phyloP scores from a whole-genome alignment of 1,139 yeast species.

The Kodamaea alishanica region DNA sequence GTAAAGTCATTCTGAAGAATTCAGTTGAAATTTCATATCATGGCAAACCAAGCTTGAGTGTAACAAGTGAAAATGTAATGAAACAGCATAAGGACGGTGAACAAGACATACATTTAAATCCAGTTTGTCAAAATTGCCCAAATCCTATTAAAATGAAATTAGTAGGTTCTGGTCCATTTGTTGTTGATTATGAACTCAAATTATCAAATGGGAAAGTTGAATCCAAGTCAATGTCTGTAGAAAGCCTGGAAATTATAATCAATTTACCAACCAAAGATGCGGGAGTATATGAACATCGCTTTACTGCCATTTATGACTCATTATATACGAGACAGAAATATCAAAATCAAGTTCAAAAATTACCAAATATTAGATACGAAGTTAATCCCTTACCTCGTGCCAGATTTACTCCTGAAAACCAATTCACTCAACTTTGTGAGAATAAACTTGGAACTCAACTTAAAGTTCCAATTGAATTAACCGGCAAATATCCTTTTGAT shows the following conservation, averaged over 20 bases:
- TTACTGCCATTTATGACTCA: slow-evolving; percentile 64
- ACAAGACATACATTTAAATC: slow-evolving; percentile 21
- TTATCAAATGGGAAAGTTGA: slow-evolving; percentile 55
- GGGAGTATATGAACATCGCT: slow-evolving; percentile 61
- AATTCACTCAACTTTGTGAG: slow-evolving; percentile 56
- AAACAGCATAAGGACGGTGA: slow-evolving; percentile 18
- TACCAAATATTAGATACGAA: slow-evolving; percentile 51
- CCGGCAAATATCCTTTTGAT: slow-evolving; percentile 65
- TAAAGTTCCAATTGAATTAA: slow-evolving; percentile 51
- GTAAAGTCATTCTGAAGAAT: slow-evolving; percentile 37
- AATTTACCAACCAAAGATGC: slow-evolving; percentile 33
- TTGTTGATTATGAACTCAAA: slow-evolving; percentile 61
- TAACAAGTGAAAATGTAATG: slow-evolving; percentile 19
- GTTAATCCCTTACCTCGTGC: slow-evolving; percentile 63
- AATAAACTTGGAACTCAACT: slow-evolving; percentile 36
- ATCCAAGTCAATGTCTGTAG: slow-evolving; percentile 30
- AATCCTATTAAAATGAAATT: slow-evolving; percentile 26
- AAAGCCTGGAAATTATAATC: slow-evolving; percentile 23
- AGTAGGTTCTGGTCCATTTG: slow-evolving; percentile 70
- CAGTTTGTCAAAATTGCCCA: slow-evolving; percentile 34
- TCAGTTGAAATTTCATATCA: slow-evolving; percentile 46
- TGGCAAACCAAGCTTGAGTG: slow-evolving; percentile 51
- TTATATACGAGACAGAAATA: slow-evolving; percentile 51
- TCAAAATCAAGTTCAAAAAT: slow-evolving; percentile 20
- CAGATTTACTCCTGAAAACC: slow-evolving; percentile 44